Conservation (phyloP, 495 filamentous ascomycete genomes). For the Talaromyces thailandensis region DNA sequence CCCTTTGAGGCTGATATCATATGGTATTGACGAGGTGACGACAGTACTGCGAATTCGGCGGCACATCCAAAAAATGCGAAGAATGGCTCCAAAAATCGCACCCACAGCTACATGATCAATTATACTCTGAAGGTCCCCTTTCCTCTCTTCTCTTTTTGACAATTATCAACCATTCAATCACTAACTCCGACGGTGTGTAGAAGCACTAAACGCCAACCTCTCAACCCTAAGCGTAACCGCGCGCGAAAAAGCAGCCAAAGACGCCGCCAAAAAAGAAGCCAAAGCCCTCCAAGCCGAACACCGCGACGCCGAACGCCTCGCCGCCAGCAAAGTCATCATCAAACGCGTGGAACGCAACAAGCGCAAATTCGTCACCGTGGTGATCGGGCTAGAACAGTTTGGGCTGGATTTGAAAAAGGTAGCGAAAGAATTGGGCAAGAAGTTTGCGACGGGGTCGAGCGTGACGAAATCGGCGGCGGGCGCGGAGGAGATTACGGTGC, state of each 20-base stretch:
- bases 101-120: constrained; percentile 57
- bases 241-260: constrained; percentile 85
- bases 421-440: constrained; percentile 37
- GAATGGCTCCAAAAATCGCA: constrained; percentile 82
- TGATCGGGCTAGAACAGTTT: constrained; percentile 82
- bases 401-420: constrained; percentile 90
- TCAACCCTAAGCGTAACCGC: constrained; percentile 79
- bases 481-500: constrained; percentile 93
- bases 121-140: constrained; percentile 74
- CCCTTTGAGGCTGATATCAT: background rate
- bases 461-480: constrained; percentile 83
- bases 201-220: constrained; percentile 73
- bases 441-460: constrained; percentile 79
- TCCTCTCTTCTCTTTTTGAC: background rate
- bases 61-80: constrained; percentile 94
- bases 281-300: constrained; percentile 79
- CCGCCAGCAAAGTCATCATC: constrained; percentile 74
- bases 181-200: constrained; percentile 28
- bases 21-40: background rate
- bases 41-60: constrained; percentile 98
- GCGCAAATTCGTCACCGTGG: constrained; percentile 86
- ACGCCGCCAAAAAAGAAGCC: constrained; percentile 88
- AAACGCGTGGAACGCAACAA: constrained; percentile 98
- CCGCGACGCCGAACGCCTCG: constrained; percentile 67
- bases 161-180: constrained; percentile 2